Evolutionary conservation across 2,329 filamentous ascomycete species (phyloP).

Genomic region (Hortaea werneckii): DNA sequence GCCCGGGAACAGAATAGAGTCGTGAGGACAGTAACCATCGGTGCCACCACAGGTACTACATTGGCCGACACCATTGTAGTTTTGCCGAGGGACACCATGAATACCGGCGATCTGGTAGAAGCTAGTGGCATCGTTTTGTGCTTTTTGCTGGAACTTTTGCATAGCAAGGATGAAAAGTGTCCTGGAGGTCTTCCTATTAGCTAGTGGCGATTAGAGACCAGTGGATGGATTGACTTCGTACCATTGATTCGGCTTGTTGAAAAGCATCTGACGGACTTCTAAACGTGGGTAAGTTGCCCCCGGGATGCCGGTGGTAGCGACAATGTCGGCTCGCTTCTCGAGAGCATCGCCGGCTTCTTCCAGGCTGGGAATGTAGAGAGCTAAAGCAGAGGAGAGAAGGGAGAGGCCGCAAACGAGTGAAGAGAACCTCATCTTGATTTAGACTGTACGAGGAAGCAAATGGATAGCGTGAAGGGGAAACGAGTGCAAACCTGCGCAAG

Average conservation of each 20-base stretch:
- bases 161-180: constrained; percentile 17
- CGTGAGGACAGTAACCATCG: constrained; percentile 27
- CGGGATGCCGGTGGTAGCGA: constrained; percentile 10
- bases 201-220: too few species aligned
- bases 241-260: constrained; percentile 13
- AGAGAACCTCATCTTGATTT: constrained; percentile 8
- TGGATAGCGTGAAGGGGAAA: neutral
- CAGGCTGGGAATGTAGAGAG: constrained; percentile 3
- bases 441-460: neutral
- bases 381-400: neutral
- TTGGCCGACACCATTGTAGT: constrained; percentile 20
- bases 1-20: constrained; percentile 20
- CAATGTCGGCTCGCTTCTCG: constrained; percentile 5
- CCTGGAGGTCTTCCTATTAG: too few species aligned
- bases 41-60: constrained; percentile 17
- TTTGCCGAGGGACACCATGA: constrained; percentile 22
- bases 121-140: constrained; percentile 9
- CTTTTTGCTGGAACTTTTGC: constrained; percentile 12
- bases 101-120: constrained; percentile 21
- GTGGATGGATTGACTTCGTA: too few species aligned
- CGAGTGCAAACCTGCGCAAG: neutral
- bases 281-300: constrained; percentile 14
- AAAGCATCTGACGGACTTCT: constrained; percentile 16
- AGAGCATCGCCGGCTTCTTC: constrained; percentile 5
- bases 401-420: constrained; percentile 6